Evolutionary conservation across 2,329 filamentous ascomycete genomes (phyloP), one percentile per base, ranked within the genome.

Genomic region (Cladosporium sp.): DNA sequence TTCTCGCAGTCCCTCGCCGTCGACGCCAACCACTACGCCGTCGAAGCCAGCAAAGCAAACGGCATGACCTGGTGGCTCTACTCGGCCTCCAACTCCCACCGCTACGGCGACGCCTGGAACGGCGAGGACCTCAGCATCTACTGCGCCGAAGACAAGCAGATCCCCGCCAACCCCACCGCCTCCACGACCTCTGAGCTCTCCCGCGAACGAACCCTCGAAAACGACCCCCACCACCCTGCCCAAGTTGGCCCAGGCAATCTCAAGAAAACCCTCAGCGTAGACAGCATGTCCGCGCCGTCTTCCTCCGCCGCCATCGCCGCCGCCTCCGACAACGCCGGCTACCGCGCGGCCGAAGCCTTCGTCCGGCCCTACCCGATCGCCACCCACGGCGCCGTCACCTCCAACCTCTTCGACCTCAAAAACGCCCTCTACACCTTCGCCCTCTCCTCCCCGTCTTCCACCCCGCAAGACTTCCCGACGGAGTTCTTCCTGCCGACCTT

Each of bases 91-190:
- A 99, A 98, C 75, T 89, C 90, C 68, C 95, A 99, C 75, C 83
- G 89, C 74, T 89, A 91, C 80, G 95, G 95, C 64, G 95, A 99
- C 73, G 88, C 92, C 70, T 99, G 95, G 95, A 99, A 99, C 71
- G 95, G 95, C 56, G 95, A 99, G 78, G 95, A 99, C 76, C 80
- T 99, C 37, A 97, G 93, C 5, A 95, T 99, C 64, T 90, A 88
- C 75, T 97, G 92, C 0, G 72, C 87, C 5, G 93, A 99, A 75
- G 96, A 99, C 77, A 89, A 88, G 35, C 80, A 84, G 58, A 77
- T 88, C 1, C 83, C 81, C 23, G 73, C 76, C 57, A 75, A 78
- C n/a, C 70, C 73, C 76, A 89, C 64, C 8, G 66, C 63, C 26
- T 46, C 83, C 85, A 56, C 61, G 11, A 63, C 50, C 11, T 61